These are phyloP conservation scores for Geotrichum bryndzae DNA, from an alignment of 1,139 yeast genomes.

Conservation along the genomic window DNA sequence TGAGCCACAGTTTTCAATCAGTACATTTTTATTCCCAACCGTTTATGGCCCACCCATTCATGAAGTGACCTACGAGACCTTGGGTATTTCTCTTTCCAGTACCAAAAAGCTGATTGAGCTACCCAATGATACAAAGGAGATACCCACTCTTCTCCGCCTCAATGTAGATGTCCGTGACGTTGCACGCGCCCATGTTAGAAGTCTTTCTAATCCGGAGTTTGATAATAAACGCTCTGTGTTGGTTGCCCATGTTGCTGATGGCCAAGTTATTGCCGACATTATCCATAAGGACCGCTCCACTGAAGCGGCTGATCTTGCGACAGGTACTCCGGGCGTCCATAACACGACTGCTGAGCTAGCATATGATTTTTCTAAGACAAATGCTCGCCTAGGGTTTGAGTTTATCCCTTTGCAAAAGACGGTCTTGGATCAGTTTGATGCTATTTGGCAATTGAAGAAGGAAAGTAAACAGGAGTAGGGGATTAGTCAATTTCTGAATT, in stretches of 20 bases:
- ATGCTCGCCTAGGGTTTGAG: neutral
- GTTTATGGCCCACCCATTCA: constrained; percentile 43
- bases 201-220: constrained; percentile 23
- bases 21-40: constrained; percentile 42
- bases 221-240: too few relatives aligned
- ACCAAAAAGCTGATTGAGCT: neutral
- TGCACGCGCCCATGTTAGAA: neutral
- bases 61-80: too few relatives aligned
- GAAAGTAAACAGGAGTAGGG: too few relatives aligned
- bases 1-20: constrained; percentile 36
- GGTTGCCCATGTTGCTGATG: too few relatives aligned
- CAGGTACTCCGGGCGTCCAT: constrained; percentile 3
- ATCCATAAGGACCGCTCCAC: too few relatives aligned
- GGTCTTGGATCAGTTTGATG: neutral
- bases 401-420: neutral
- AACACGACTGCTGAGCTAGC: neutral
- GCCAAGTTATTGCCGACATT: too few relatives aligned
- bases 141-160: neutral
- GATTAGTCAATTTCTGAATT: too few relatives aligned
- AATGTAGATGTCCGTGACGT: neutral
- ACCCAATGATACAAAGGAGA: neutral
- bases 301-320: neutral
- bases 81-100: constrained; percentile 18
- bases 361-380: neutral
- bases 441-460: too few relatives aligned